Conservation (phyloP, 2,329 filamentous ascomycete genomes). For the Pezicula radicicola region DNA sequence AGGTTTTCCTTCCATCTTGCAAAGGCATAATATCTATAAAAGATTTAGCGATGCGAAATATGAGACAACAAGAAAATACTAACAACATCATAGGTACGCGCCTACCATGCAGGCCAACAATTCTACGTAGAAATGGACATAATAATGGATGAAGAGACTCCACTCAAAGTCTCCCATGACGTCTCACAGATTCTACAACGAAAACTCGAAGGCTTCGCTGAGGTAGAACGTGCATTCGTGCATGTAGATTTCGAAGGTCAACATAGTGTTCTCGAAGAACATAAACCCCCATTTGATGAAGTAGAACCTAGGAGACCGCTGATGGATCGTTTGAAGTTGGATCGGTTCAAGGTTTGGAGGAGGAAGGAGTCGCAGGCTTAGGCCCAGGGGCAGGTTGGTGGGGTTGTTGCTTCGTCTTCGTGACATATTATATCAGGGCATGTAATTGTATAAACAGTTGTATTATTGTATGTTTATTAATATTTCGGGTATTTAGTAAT, state of each 20-base stretch:
- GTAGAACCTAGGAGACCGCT: slow-evolving; percentile 13
- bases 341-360: no score
- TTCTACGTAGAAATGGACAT: slow-evolving; percentile 82
- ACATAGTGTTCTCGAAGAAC: slow-evolving; percentile 15
- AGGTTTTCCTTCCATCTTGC: neutral
- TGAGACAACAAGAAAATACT: neutral
- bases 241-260: slow-evolving; percentile 53
- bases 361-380: no score
- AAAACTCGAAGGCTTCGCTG: slow-evolving; percentile 79
- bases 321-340: slow-evolving; percentile 3
- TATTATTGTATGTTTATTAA: no score
- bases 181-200: slow-evolving; percentile 76
- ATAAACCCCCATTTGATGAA: slow-evolving; percentile 17
- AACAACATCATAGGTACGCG: slow-evolving; percentile 42
- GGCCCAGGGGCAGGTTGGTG: no score
- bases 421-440: no score
- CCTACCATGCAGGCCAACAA: slow-evolving; percentile 83
- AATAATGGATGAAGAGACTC: slow-evolving; percentile 73
- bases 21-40: no score
- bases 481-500: no score
- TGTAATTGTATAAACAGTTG: no score
- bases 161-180: slow-evolving; percentile 77
- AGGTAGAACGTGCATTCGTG: slow-evolving; percentile 71
- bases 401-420: no score
- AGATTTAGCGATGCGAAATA: no score